Conservation (phyloP, 257 asterid species). For the Eustoma russellianum region DNA sequence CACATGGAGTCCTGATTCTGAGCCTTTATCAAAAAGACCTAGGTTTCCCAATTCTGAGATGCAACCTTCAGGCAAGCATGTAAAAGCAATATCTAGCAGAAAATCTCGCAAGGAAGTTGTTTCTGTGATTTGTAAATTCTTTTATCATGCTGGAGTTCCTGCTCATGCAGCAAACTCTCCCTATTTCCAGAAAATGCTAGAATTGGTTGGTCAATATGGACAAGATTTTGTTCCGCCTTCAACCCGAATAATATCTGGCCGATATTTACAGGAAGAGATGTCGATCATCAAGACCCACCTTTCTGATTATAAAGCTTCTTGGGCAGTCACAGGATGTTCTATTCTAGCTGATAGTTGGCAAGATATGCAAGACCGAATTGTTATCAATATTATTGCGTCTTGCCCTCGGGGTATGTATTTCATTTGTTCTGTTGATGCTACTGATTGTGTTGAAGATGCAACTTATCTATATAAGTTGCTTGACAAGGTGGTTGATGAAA, state of each 20-base stretch:
- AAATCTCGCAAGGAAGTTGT: slow-evolving; percentile 66
- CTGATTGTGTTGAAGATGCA: slow-evolving; percentile 54
- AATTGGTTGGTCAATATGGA: slow-evolving; percentile 68
- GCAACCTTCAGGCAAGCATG: slow-evolving; percentile 36
- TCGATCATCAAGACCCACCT: slow-evolving; percentile 52
- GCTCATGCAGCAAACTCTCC: slow-evolving; percentile 77
- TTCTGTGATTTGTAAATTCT: slow-evolving; percentile 81
- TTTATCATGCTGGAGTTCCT: slow-evolving; percentile 87
- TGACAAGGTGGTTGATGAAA: slow-evolving; percentile 84
- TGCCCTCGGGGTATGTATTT: slow-evolving; percentile 89
- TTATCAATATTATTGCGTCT: slow-evolving; percentile 71
- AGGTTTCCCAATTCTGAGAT: slow-evolving; percentile 39
- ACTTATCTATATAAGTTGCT: slow-evolving; percentile 57
- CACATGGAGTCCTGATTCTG: slow-evolving; percentile 34
- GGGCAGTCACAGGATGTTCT: slow-evolving; percentile 90
- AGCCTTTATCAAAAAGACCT: slow-evolving; percentile 40
- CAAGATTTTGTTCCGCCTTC: slow-evolving; percentile 57
- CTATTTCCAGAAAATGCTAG: slow-evolving; percentile 78
- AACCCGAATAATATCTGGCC: slow-evolving; percentile 56
- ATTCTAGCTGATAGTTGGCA: slow-evolving; percentile 80
- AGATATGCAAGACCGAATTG: slow-evolving; percentile 52
- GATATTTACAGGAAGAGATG: slow-evolving; percentile 69
- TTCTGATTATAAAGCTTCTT: slow-evolving; percentile 69
- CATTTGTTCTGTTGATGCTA: slow-evolving; percentile 77
- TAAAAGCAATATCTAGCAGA: slow-evolving; percentile 42